Conservation (phyloP, 352 stramenopile genomes). For the Phytophthora colocasiae region DNA sequence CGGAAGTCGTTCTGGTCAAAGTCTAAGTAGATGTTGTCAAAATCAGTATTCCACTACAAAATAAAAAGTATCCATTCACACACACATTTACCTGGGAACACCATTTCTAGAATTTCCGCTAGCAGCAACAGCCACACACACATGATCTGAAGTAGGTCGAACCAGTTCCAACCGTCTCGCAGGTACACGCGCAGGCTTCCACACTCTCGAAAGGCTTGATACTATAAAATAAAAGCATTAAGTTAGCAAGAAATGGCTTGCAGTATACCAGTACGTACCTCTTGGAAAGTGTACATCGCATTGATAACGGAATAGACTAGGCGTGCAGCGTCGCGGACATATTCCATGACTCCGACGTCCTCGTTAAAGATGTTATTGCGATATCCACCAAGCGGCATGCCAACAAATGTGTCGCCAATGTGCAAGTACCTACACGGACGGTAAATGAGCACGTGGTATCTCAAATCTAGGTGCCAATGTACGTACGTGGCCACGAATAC, state of each 20-base stretch:
- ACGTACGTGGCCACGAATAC: slow-evolving; percentile 79
- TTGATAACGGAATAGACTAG: slow-evolving; percentile 76
- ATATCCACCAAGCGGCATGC: slow-evolving; percentile 80
- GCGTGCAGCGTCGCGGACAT: slow-evolving; percentile 59
- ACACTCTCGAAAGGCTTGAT: slow-evolving; percentile 53
- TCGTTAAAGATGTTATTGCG: slow-evolving; percentile 59
- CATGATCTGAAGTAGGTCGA: slow-evolving; percentile 74
- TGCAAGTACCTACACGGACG: slow-evolving; percentile 65
- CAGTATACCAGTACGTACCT: slow-evolving; percentile 43
- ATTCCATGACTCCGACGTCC: slow-evolving; percentile 51
- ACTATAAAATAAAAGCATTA: slow-evolving; percentile 15
- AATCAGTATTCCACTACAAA: no score
- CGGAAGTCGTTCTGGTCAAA: slow-evolving; percentile 50
- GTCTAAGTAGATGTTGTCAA: neutral
- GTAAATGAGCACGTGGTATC: neutral
- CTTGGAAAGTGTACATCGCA: slow-evolving; percentile 67
- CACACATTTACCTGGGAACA: slow-evolving; percentile 25
- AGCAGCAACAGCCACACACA: slow-evolving; percentile 74
- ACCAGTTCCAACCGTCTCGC: slow-evolving; percentile 80
- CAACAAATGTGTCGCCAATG: slow-evolving; percentile 70
- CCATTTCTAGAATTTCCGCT: slow-evolving; percentile 57
- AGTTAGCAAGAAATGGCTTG: neutral
- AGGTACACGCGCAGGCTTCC: slow-evolving; percentile 69
- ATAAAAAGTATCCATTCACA: no score
- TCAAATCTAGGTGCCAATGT: neutral